phyloP scores from a whole-genome alignment of 2,329 filamentous ascomycete genomes.

The Stagonosporopsis cucurbitacearum region DNA sequence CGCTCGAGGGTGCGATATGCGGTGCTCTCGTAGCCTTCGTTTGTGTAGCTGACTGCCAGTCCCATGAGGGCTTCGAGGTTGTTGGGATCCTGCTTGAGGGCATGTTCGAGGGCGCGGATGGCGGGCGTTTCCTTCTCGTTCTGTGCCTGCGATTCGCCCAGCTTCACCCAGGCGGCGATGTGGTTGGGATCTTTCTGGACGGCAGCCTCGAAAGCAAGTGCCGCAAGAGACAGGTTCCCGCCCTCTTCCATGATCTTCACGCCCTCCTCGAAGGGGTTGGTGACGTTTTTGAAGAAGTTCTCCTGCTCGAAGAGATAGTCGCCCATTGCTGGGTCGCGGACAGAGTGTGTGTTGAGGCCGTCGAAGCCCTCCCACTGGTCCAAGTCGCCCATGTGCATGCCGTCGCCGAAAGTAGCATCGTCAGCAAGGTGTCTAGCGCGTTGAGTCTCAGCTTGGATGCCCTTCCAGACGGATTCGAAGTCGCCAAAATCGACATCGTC shows the following conservation, averaged over 20 bases:
- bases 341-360: conserved; percentile 69
- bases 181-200: conserved; percentile 88
- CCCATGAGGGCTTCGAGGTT: conserved; percentile 94
- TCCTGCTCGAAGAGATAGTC: conserved; percentile 95
- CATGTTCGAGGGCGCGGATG: conserved; percentile 90
- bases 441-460: conserved; percentile 78
- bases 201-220: conserved; percentile 93
- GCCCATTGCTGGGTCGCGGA: conserved; percentile 78
- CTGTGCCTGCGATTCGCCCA: conserved; percentile 92
- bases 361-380: conserved; percentile 83
- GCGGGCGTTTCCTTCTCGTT: conserved; percentile 98
- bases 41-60: conserved; percentile 94
- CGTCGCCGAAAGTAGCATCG: conserved; percentile 68
- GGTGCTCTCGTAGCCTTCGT: conserved; percentile 97
- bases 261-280: conserved; percentile 90
- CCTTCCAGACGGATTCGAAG: conserved; percentile 89
- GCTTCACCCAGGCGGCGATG: conserved; percentile 89
- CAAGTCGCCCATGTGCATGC: conserved; percentile 71
- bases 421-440: conserved; percentile 72
- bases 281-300: conserved; percentile 82
- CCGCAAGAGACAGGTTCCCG: conserved; percentile 91
- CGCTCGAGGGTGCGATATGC: conserved; percentile 95
- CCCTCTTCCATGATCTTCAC: conserved; percentile 91
- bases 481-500: conserved; percentile 81
- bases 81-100: conserved; percentile 83